Evolutionary conservation across 2,329 filamentous ascomycete species (phyloP).

Genomic region (Lasiodiplodia sp.): DNA sequence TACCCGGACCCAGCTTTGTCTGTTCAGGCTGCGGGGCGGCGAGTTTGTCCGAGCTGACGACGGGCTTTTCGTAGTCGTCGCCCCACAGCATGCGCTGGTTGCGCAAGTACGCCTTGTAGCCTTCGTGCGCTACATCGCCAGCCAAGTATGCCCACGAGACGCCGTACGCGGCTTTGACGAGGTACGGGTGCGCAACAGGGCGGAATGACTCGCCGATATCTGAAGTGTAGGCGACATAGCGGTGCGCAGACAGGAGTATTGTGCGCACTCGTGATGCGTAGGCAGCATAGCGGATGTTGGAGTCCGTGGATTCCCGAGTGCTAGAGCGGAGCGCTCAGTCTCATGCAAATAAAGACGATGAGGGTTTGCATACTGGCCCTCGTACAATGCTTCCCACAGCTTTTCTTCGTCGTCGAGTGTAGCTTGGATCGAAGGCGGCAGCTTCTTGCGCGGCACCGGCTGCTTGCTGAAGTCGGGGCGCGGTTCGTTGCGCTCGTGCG

Average conservation of each 20-base stretch:
- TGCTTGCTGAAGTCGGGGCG: conserved; percentile 55
- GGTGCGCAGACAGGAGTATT: conserved; percentile 86
- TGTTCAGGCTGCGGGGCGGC: conserved; percentile 31
- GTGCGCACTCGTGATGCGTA: conserved; percentile 87
- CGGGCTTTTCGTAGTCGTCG: conserved; percentile 55
- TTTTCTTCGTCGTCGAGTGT: conserved; percentile 70
- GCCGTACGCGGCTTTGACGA: conserved; percentile 84
- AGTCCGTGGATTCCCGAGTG: conserved; percentile 81
- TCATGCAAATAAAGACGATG: not conserved
- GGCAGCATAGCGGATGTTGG: conserved; percentile 86
- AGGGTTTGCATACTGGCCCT: conserved; percentile 72
- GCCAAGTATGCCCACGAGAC: conserved; percentile 92
- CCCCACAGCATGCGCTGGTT: conserved; percentile 81
- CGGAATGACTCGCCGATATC: conserved; percentile 97
- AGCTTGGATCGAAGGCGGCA: conserved; percentile 63
- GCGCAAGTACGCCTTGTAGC: conserved; percentile 90
- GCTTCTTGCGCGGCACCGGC: conserved; percentile 57
- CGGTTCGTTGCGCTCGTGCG: conserved; percentile 51
- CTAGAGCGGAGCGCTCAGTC: conserved; percentile 50
- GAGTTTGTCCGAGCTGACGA: conserved; percentile 28
- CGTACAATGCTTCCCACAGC: conserved; percentile 78
- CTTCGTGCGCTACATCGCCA: conserved; percentile 90
- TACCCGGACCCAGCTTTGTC: conserved; percentile 37
- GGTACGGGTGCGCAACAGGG: conserved; percentile 83
- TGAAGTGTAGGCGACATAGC: conserved; percentile 96